These are phyloP conservation scores for Apostasia ramifera DNA, from an alignment of 106 monocot genomes.

Conservation along the genomic window DNA sequence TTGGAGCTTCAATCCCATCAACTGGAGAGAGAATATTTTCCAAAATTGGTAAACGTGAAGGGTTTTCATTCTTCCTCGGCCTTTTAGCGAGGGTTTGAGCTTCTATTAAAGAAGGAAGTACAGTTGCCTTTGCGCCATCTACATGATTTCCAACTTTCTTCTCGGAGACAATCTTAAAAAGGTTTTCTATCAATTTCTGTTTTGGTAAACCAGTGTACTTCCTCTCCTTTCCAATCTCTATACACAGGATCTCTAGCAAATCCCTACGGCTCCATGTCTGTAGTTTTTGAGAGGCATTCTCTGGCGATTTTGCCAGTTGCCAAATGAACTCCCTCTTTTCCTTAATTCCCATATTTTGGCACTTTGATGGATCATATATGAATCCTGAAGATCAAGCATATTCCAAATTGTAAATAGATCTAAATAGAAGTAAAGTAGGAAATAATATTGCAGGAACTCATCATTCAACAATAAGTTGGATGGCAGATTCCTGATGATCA, in stretches of 20 bases:
- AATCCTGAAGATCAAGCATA: conserved; percentile 30
- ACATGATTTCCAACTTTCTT: conserved; percentile 32
- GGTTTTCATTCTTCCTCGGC: conserved; percentile 68
- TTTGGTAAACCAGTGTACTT: conserved; percentile 90
- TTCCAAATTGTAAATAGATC: too few relatives aligned
- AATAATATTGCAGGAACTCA: too few relatives aligned
- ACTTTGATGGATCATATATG: conserved; percentile 61
- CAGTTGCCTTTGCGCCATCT: too few relatives aligned
- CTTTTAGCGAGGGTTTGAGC: conserved; percentile 53
- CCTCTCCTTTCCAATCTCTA: conserved; percentile 83
- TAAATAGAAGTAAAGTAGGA: too few relatives aligned
- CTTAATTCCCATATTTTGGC: conserved; percentile 38
- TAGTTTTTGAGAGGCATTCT: conserved; percentile 56
- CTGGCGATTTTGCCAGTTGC: conserved; percentile 49
- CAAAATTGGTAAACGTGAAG: conserved; percentile 42
- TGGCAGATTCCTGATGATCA: too few relatives aligned
- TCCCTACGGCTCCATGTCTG: conserved; percentile 86
- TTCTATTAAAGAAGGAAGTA: background rate
- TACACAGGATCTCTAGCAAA: conserved; percentile 81
- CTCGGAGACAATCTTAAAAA: conserved; percentile 54
- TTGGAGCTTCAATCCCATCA: conserved; percentile 12
- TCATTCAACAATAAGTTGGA: background rate
- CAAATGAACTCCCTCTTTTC: conserved; percentile 67
- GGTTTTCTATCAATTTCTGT: conserved; percentile 62
- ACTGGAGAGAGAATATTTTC: conserved; percentile 4